A percentile compares a stretch with the other conserved stretches of the same genome.
Evolutionary conservation across 352 stramenopile genomes (phyloP).

Genomic region (Halophytophthora batemanensis): DNA sequence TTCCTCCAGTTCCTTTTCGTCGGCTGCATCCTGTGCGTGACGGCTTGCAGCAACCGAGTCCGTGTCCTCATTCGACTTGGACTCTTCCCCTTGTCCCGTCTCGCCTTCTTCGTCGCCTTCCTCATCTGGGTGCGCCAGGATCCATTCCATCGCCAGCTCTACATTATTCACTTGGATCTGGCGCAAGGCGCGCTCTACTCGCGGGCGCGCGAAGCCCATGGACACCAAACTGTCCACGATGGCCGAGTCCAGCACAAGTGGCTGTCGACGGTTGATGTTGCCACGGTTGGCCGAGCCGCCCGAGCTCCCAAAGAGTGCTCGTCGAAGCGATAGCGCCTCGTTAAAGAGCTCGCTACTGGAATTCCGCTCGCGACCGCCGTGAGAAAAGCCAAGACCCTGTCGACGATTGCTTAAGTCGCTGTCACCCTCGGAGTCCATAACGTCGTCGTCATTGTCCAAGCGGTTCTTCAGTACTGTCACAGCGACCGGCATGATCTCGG

Average conservation of each 20-base stretch:
- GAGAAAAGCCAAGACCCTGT: slow-evolving; percentile 37
- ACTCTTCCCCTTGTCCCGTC: slow-evolving; percentile 24
- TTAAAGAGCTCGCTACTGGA: slow-evolving; percentile 31
- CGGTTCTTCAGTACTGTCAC: slow-evolving; percentile 80
- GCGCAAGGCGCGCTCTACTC: slow-evolving; percentile 90
- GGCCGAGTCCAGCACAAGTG: slow-evolving; percentile 88
- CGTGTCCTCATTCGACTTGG: slow-evolving; percentile 20
- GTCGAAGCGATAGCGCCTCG: slow-evolving; percentile 42
- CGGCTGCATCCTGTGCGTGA: slow-evolving; percentile 20
- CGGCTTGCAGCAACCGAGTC: slow-evolving; percentile 1
- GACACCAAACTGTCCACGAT: slow-evolving; percentile 91
- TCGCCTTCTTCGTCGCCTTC: slow-evolving; percentile 31
- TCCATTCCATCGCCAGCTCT: slow-evolving; percentile 96
- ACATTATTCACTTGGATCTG: slow-evolving; percentile 89
- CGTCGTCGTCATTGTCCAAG: slow-evolving; percentile 41
- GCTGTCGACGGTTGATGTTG: slow-evolving; percentile 28
- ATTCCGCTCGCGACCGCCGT: slow-evolving; percentile 27
- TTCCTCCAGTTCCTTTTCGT: slow-evolving; percentile 40
- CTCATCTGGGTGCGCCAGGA: slow-evolving; percentile 88
- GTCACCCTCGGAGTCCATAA: slow-evolving; percentile 20
- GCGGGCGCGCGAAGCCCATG: slow-evolving; percentile 93
- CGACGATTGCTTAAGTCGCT: slow-evolving; percentile 27
- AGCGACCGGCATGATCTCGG: slow-evolving; percentile 62
- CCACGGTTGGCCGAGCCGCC: slow-evolving; percentile 15
- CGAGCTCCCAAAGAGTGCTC: slow-evolving; percentile 45